phyloP scores from a whole-genome alignment of 2,329 filamentous ascomycete genomes.

The Neonectria hederae region DNA sequence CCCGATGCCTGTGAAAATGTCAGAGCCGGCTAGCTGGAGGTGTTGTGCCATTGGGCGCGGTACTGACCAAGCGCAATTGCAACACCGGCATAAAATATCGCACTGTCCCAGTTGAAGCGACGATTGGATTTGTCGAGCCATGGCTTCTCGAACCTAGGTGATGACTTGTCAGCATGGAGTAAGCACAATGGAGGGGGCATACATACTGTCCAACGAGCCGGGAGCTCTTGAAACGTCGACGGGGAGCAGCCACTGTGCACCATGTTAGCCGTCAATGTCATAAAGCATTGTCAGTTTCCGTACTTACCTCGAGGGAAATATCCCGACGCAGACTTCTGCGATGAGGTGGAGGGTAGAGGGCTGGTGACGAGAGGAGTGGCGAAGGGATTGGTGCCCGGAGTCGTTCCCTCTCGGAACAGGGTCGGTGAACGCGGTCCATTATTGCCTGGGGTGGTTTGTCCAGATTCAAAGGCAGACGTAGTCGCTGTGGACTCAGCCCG shows the following conservation, averaged over 20 bases:
- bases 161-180: background rate
- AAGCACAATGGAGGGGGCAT: background rate
- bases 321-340: slow-evolving; percentile 22
- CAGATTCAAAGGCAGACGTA: background rate
- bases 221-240: slow-evolving; percentile 47
- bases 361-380: slow-evolving; percentile 33
- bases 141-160: slow-evolving; percentile 35
- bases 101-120: slow-evolving; percentile 40
- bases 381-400: slow-evolving; percentile 32
- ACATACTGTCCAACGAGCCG: slow-evolving; percentile 31
- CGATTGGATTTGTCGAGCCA: slow-evolving; percentile 36
- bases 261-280: background rate
- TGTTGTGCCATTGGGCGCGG: fast-evolving
- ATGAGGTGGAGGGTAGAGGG: slow-evolving; percentile 30
- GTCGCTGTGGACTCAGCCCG: background rate
- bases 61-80: slow-evolving; percentile 34
- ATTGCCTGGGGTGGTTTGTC: background rate
- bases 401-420: slow-evolving; percentile 9
- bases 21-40: fast-evolving
- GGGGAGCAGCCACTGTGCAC: background rate
- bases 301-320: slow-evolving; percentile 25
- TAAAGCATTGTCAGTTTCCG: background rate
- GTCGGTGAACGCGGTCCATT: background rate
- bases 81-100: slow-evolving; percentile 40
- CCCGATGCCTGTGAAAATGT: slow-evolving; percentile 22